Evolutionary conservation across 2,329 filamentous ascomycete species (phyloP).

Genomic region (Botryotinia globosa): DNA sequence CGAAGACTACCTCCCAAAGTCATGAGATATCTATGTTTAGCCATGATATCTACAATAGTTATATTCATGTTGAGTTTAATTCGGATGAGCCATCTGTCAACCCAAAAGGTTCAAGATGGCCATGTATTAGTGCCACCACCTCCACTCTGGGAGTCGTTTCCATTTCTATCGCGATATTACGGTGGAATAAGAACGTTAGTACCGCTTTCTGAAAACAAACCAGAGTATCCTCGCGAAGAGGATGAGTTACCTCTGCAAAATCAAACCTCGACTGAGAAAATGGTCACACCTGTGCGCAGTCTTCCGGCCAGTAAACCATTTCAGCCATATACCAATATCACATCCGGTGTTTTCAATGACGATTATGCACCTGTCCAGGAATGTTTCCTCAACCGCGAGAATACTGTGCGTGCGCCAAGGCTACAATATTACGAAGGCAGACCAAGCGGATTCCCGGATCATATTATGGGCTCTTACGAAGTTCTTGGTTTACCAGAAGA

Average conservation of each 20-base stretch:
- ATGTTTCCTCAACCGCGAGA: slow-evolving; percentile 73
- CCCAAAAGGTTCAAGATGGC: slow-evolving; percentile 56
- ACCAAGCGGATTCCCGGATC: slow-evolving; percentile 78
- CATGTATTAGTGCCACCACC: slow-evolving; percentile 60
- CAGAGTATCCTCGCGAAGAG: slow-evolving; percentile 73
- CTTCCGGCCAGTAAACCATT: slow-evolving; percentile 55
- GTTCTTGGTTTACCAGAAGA: slow-evolving; percentile 75
- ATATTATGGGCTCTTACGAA: slow-evolving; percentile 83
- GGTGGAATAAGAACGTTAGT: slow-evolving; percentile 77
- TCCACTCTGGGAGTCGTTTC: slow-evolving; percentile 76
- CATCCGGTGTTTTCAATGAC: slow-evolving; percentile 47
- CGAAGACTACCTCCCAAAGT: slow-evolving; percentile 63
- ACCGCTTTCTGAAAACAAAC: slow-evolving; percentile 60
- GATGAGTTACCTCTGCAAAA: slow-evolving; percentile 54
- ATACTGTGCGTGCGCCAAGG: slow-evolving; percentile 63
- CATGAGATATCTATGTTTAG: slow-evolving; percentile 74
- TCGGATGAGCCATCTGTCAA: slow-evolving; percentile 69
- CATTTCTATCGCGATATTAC: slow-evolving; percentile 84
- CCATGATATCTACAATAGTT: slow-evolving; percentile 65
- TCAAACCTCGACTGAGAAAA: slow-evolving; percentile 34
- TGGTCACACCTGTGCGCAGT: slow-evolving; percentile 40
- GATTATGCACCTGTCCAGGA: slow-evolving; percentile 57
- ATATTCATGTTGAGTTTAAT: slow-evolving; percentile 76
- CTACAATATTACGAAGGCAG: slow-evolving; percentile 75
- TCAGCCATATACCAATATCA: slow-evolving; percentile 58